A percentile compares a stretch with the other conserved stretches of the same genome.
phyloP scores from a whole-genome alignment of 2,329 filamentous ascomycete genomes.

The Claviceps purpurea region DNA sequence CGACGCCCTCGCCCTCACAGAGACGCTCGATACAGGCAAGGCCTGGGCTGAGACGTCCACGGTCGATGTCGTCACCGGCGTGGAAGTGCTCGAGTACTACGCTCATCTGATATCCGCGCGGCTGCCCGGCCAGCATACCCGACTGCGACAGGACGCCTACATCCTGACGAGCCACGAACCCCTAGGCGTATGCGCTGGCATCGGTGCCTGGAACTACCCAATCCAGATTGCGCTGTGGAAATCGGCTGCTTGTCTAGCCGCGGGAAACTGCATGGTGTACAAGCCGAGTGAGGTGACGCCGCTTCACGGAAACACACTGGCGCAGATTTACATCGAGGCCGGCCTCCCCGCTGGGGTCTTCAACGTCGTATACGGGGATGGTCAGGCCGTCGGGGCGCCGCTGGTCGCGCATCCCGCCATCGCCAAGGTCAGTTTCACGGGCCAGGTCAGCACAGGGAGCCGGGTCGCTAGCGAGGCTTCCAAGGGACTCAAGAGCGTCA shows the following conservation, averaged over 20 bases:
- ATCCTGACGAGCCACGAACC: conserved; percentile 74
- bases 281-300: conserved; percentile 82
- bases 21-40: conserved; percentile 80
- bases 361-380: conserved; percentile 73
- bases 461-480: conserved; percentile 69
- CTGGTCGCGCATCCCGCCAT: conserved; percentile 59
- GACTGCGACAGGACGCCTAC: conserved; percentile 62
- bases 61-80: conserved; percentile 71
- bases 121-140: conserved; percentile 66
- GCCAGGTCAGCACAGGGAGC: conserved; percentile 69
- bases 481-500: conserved; percentile 75
- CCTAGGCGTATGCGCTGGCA: conserved; percentile 72
- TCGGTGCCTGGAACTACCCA: conserved; percentile 87
- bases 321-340: conserved; percentile 64
- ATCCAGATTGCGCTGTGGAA: conserved; percentile 89
- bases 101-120: conserved; percentile 68
- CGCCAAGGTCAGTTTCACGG: conserved; percentile 82
- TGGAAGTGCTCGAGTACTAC: conserved; percentile 78
- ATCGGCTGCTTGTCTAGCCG: conserved; percentile 70
- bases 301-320: conserved; percentile 64
- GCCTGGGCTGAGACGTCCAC: conserved; percentile 72
- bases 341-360: conserved; percentile 73
- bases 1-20: conserved; percentile 63
- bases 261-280: conserved; percentile 83
- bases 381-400: conserved; percentile 56